Conservation (phyloP, 306 rosid species). For the Begonia loranthoides region DNA sequence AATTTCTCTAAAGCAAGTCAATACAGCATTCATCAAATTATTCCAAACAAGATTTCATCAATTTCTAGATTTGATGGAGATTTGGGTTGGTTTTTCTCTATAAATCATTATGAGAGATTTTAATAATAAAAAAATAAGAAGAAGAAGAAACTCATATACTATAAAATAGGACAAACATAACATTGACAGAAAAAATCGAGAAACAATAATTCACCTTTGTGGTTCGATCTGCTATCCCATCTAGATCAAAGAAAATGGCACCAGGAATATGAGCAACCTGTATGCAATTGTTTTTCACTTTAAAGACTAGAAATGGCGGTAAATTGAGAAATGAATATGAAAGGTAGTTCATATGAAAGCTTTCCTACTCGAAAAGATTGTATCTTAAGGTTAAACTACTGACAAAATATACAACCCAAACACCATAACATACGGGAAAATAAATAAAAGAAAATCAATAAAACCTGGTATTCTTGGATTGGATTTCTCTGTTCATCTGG, state of each 20-base stretch:
- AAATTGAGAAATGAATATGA: background rate
- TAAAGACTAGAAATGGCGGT: background rate
- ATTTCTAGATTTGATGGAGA: too few species aligned
- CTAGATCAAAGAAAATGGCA: constrained; percentile 95
- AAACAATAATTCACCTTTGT: constrained; percentile 45
- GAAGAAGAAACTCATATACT: background rate
- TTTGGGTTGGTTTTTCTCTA: too few species aligned
- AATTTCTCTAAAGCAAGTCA: too few species aligned
- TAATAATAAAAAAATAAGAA: background rate
- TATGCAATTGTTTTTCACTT: constrained; percentile 4
- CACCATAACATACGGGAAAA: too few species aligned
- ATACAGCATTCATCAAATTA: background rate
- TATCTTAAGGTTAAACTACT: too few species aligned
- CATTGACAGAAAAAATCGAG: background rate
- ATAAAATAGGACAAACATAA: background rate
- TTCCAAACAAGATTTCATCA: background rate
- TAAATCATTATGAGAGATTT: background rate
- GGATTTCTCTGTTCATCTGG: constrained; percentile 97
- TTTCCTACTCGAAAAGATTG: too few species aligned
- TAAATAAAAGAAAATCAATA: background rate
- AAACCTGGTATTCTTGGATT: constrained; percentile 91
- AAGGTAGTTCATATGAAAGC: background rate
- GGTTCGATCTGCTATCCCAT: constrained; percentile 68
- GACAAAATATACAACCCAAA: too few species aligned
- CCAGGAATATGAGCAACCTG: constrained; percentile 99